Conservation (phyloP, 306 rosid genomes). For the Abrus pulchellus region DNA sequence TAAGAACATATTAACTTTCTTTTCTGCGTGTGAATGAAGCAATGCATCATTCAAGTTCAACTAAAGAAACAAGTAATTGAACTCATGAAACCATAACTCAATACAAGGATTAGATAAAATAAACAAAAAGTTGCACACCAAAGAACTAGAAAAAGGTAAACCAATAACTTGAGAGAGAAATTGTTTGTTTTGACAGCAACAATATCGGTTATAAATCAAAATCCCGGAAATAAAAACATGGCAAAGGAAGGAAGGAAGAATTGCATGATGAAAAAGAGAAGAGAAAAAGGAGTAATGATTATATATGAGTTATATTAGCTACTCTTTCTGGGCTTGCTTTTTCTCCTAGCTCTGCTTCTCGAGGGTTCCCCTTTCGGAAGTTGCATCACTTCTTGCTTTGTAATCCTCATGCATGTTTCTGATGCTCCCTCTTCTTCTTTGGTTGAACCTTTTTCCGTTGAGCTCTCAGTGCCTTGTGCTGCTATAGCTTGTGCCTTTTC, state of each 20-base stretch:
- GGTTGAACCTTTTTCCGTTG: constrained; percentile 45
- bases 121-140: background rate
- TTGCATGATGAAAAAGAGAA: constrained; percentile 29
- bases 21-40: constrained; percentile 31
- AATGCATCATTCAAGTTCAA: constrained; percentile 6
- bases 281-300: background rate
- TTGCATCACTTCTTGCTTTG: constrained; percentile 41
- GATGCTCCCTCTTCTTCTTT: constrained; percentile 48
- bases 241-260: background rate
- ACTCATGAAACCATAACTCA: constrained; percentile 2
- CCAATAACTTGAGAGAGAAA: background rate
- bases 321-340: constrained; percentile 93
- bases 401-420: constrained; percentile 40
- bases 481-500: constrained; percentile 21
- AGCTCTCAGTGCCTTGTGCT: constrained; percentile 46
- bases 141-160: background rate
- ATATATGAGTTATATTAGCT: constrained; percentile 46
- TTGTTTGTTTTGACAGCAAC: background rate
- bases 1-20: constrained; percentile 7
- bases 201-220: too few species aligned
- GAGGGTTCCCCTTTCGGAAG: constrained; percentile 53
- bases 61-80: constrained; percentile 32
- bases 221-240: too few species aligned
- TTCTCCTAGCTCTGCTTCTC: constrained; percentile 78
- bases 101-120: constrained; percentile 11